Evolutionary conservation across 2,329 filamentous ascomycete genomes (phyloP).

Genomic region (Fusarium luffae): DNA sequence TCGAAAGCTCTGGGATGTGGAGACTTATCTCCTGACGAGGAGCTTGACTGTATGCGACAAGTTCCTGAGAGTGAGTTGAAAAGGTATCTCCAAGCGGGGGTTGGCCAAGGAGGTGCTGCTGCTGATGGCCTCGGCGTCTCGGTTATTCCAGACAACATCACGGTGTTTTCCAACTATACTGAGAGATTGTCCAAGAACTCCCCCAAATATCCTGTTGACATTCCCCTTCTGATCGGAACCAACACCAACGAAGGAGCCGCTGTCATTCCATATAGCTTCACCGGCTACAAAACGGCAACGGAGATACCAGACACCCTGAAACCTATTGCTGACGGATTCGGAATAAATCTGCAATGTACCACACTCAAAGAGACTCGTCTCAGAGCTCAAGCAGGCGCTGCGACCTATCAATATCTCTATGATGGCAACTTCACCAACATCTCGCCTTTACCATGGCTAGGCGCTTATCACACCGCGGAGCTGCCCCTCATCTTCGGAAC

Average conservation of each 20-base stretch:
- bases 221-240: constrained; percentile 32
- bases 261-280: constrained; percentile 27
- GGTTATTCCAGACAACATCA: constrained; percentile 22
- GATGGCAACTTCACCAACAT: constrained; percentile 37
- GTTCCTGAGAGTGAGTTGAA: constrained; percentile 11
- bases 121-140: constrained; percentile 23
- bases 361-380: constrained; percentile 23
- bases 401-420: constrained; percentile 34
- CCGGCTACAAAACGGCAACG: constrained; percentile 23
- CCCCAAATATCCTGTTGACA: not conserved
- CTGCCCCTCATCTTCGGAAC: constrained; percentile 36
- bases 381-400: constrained; percentile 21
- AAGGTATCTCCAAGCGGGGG: constrained; percentile 27
- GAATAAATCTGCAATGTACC: constrained; percentile 27
- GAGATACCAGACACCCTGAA: constrained; percentile 15
- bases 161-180: constrained; percentile 22
- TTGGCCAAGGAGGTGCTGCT: constrained; percentile 26
- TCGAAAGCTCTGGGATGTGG: constrained; percentile 17
- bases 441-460: constrained; percentile 33
- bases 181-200: not conserved
- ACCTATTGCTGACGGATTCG: constrained; percentile 10
- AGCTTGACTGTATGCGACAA: constrained; percentile 27
- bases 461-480: constrained; percentile 33
- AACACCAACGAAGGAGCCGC: constrained; percentile 34
- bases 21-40: not conserved